Evolutionary conservation across 208 protist genomes (phyloP), one percentile per base, ranked within the genome.

Genomic region (Trypanosoma caninum): DNA sequence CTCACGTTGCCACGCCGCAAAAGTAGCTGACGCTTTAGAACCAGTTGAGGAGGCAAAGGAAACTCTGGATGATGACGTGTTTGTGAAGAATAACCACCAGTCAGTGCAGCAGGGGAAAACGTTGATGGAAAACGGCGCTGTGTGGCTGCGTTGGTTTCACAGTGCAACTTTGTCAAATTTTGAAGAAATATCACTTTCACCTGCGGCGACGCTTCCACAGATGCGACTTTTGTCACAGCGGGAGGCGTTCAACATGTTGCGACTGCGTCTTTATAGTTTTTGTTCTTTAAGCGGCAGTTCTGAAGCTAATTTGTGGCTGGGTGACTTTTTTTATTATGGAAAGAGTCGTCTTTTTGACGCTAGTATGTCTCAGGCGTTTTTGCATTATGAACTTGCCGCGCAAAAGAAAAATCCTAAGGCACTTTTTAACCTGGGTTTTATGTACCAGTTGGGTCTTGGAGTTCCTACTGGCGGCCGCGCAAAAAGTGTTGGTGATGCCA

Each of bases 281-380:
- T 58, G 47, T n/a, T 57, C 63, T n/a, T 41, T 63, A 5, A 47
- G 56, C 22, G 57, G 55, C 2, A 59, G 59, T 40, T 57, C 68
- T 13, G 64, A 78, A 13, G 64, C 80, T 9, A 76, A 80, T 46
- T 58, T 87, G 51, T 77, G 76, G 2, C 74, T 93, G 1, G 87
- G 82, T 31, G 76, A 89, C 42, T 82, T 90, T 58, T 88, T 75
- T 66, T 90, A 84, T 55, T 53, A 84, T 45, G 87, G 87, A 38
- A 72, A 84, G 59, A 80, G 76, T 2, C 54, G 48, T 23, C 34
- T 78, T 42, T 51, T 83, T 18, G 87, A 80, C 10, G 55, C 74
- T 6, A 64, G 78, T 62, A 68, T 82, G 65, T 37, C 51, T 7
- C 59, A 63, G 5, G 82, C 82, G 28, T 46, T 93, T 50, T 35